Percentiles rank a stretch among this genome's conserved stretches.
phyloP scores from a whole-genome alignment of 1,284 basidiomycete genomes.

The Calocybe gambosa region DNA sequence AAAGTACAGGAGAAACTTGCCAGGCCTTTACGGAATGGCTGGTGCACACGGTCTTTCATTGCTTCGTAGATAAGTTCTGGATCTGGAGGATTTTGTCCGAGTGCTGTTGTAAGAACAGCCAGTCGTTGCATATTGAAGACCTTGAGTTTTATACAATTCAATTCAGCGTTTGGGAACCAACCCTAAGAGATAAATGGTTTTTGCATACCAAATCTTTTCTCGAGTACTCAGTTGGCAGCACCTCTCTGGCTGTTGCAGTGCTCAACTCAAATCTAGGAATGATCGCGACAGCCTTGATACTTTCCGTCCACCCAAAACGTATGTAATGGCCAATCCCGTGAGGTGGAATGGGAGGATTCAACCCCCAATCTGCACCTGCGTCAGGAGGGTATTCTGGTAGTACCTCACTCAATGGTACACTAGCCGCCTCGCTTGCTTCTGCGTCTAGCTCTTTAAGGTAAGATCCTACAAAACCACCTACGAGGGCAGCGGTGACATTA shows the following conservation, averaged over 20 bases:
- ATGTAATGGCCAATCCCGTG: constrained; percentile 93
- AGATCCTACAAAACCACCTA: constrained; percentile 97
- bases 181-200: not conserved
- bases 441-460: constrained; percentile 91
- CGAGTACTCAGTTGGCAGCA: constrained; percentile 80
- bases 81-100: constrained; percentile 88
- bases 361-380: constrained; percentile 88
- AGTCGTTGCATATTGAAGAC: constrained; percentile 97
- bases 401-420: constrained; percentile 93
- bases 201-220: constrained; percentile 84
- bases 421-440: constrained; percentile 69
- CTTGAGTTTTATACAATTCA: constrained; percentile 34
- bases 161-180: not conserved
- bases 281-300: constrained; percentile 92
- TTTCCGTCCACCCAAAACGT: constrained; percentile 81
- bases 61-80: constrained; percentile 95
- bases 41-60: constrained; percentile 98
- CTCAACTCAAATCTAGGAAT: constrained; percentile 96
- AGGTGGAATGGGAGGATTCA: constrained; percentile 84
- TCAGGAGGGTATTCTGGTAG: constrained; percentile 94
- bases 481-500: constrained; percentile 96
- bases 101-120: constrained; percentile 95
- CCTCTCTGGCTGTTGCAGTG: constrained; percentile 90
- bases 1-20: constrained; percentile 36
- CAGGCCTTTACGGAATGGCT: constrained; percentile 89